Base-by-base conservation (phyloP, 345 rosid species). In the Camelina laxa region DNA sequence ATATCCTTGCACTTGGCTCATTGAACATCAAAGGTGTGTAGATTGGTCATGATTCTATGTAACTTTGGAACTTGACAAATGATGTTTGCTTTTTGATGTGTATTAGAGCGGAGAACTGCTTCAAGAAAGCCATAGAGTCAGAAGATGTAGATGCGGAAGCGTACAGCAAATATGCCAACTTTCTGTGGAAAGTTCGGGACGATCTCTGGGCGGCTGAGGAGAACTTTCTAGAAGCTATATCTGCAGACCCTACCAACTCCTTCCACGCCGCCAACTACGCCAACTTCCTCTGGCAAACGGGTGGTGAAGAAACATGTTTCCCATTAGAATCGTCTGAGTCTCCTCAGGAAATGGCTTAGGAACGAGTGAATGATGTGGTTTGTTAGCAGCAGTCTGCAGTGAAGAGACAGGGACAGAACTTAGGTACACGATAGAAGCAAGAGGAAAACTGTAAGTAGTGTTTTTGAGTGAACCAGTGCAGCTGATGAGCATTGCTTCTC, bases 141-240 rank as follows among this genome's bases (percentile, higher is more conserved):
- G 90, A 78, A 51, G 88, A 91, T 30, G 78, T 74, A 9, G 97
- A 93, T 3, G 91, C 92, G 0, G 96, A 87, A 72, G 82, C 87
- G 1, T 77, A 84, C 51, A 82, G 82, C 63, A 82, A 72, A 41
- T 91, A 89, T 50, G 98, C 94, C 0, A 86, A 77, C 67, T 93
- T 91, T 80, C 65, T 86, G 63, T 91, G 94, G 96, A 66, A 57
- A 74, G 89, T 79, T 59, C 81, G 86, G 86, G 82, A 84, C 9
- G 93, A 93, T 38, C 76, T 74, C 4, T 84, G 88, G 92, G 85
- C 76, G 27, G 98, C 98, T 5, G 98, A 93, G 70, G 96, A 91
- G 74, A 78, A 65, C 69, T 89, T 86, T 67, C 82, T 75, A 61
- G 84, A 87, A 75, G 96, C 98, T 27, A 60, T 89, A 41, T 79